Conservation (phyloP, 2,329 filamentous ascomycete species). For the Neopestalotiopsis rosae region DNA sequence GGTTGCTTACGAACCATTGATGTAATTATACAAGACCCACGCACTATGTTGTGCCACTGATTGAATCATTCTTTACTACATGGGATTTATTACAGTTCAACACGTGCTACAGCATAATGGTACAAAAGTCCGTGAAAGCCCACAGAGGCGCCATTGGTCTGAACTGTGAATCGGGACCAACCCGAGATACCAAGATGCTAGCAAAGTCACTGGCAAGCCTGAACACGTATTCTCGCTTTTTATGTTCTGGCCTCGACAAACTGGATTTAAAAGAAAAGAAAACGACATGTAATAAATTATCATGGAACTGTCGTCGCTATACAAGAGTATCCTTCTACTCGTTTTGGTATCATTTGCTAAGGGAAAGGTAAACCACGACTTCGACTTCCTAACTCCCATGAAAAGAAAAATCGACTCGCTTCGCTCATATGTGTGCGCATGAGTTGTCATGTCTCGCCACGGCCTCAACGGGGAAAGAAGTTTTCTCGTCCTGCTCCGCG, state of each 20-base stretch:
- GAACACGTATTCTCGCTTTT: too few relatives aligned
- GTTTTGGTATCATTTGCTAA: slow-evolving; percentile 15
- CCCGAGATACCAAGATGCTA: too few relatives aligned
- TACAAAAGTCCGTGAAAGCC: too few relatives aligned
- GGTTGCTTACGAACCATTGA: neutral
- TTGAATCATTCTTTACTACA: too few relatives aligned
- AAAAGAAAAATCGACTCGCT: neutral
- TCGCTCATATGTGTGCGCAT: too few relatives aligned
- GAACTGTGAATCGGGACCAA: too few relatives aligned
- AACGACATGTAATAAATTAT: slow-evolving; percentile 1
- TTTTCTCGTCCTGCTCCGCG: neutral
- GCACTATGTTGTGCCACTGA: too few relatives aligned
- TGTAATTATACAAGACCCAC: neutral
- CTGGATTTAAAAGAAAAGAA: neutral
- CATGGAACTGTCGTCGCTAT: slow-evolving; percentile 3
- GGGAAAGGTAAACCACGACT: slow-evolving; percentile 2
- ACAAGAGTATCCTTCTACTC: slow-evolving; percentile 14
- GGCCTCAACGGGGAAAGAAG: too few relatives aligned
- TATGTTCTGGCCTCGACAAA: neutral
- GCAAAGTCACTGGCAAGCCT: neutral
- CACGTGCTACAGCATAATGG: too few relatives aligned
- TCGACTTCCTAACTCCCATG: neutral
- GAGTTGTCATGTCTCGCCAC: neutral
- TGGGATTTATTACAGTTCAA: too few relatives aligned
- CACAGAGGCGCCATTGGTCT: too few relatives aligned